Conservation (phyloP, 2,329 filamentous ascomycete species). For the Colletotrichum camelliae region DNA sequence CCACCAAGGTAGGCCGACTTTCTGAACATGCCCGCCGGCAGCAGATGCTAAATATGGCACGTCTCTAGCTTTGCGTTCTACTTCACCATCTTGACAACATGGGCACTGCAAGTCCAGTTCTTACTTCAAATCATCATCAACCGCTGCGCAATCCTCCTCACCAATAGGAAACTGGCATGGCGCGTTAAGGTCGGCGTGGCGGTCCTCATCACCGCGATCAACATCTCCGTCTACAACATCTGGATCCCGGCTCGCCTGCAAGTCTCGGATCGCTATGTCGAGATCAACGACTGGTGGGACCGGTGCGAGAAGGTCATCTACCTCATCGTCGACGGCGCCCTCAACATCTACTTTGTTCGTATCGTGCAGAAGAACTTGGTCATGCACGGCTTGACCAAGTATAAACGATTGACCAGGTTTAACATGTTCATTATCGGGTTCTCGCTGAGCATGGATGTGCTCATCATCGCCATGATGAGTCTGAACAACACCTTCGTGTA, state of each 20-base stretch:
- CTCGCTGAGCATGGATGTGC: conserved; percentile 48
- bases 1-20: conserved; percentile 9
- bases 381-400: conserved; percentile 44
- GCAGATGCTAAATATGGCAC: background rate
- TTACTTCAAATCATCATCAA: conserved; percentile 62
- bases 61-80: conserved; percentile 18
- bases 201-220: conserved; percentile 50
- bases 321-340: conserved; percentile 48
- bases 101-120: conserved; percentile 49
- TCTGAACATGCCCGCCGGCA: background rate
- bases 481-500: conserved; percentile 48
- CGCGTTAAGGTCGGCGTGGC: conserved; percentile 51
- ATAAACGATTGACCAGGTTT: conserved; percentile 47
- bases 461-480: conserved; percentile 48
- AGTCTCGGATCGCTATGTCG: conserved; percentile 42
- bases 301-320: conserved; percentile 57
- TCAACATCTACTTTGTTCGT: conserved; percentile 57
- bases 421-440: conserved; percentile 50
- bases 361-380: conserved; percentile 21
- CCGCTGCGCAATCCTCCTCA: conserved; percentile 51
- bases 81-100: conserved; percentile 33
- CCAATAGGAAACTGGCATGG: conserved; percentile 37
- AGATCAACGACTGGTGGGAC: conserved; percentile 57
- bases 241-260: conserved; percentile 59
- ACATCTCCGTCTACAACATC: conserved; percentile 57